Evolutionary conservation across 75 land plant genomes (phyloP).

Genomic region (Selaginella moellendorffii): DNA sequence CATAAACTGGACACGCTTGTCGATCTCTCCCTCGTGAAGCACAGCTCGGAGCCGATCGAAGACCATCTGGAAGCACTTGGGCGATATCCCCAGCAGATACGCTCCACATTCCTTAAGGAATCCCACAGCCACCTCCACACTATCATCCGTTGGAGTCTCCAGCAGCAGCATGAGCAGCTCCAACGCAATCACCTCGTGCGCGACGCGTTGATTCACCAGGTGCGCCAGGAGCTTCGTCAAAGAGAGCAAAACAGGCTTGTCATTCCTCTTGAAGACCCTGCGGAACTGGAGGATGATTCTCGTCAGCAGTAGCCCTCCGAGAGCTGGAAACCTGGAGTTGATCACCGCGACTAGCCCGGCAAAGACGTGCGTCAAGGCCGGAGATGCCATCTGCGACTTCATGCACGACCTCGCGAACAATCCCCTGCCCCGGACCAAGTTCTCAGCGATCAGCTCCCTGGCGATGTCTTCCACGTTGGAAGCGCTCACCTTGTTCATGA

Average conservation of each 20-base stretch:
- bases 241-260: conserved; percentile 70
- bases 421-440: conserved; percentile 64
- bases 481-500: conserved; percentile 88
- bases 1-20: conserved; percentile 76
- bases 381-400: too few species aligned
- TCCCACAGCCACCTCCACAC: conserved; percentile 74
- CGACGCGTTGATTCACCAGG: conserved; percentile 82
- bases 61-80: too few species aligned
- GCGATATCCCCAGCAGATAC: too few species aligned
- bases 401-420: too few species aligned
- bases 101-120: conserved; percentile 75
- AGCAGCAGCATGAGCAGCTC: conserved; percentile 54
- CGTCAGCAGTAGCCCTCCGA: conserved; percentile 64
- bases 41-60: conserved; percentile 88
- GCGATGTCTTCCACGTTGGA: conserved; percentile 74
- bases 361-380: too few species aligned
- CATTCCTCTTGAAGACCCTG: conserved; percentile 69
- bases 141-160: conserved; percentile 75
- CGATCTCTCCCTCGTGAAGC: conserved; percentile 91
- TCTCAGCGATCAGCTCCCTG: conserved; percentile 69
- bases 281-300: conserved; percentile 68
- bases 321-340: conserved; percentile 73
- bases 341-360: too few species aligned
- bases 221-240: conserved; percentile 80
- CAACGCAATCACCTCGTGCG: too few species aligned